These are phyloP conservation scores for Diutina neorugosa DNA, from an alignment of 1,139 yeast genomes.

Conservation along the genomic window DNA sequence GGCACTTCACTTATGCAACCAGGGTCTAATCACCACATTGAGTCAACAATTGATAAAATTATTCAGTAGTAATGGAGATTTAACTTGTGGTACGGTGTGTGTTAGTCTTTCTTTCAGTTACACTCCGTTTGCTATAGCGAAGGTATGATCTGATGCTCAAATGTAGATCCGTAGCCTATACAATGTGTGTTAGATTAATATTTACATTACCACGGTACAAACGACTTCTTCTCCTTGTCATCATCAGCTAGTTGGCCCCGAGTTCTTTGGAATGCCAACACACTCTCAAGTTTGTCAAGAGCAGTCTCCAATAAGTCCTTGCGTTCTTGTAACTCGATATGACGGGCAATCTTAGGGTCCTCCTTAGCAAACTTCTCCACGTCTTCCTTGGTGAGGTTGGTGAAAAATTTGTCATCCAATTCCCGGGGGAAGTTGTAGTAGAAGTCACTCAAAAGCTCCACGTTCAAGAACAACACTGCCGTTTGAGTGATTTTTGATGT, in stretches of 20 bases:
- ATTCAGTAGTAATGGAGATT: too few species aligned
- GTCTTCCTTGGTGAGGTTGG: slow-evolving; percentile 56
- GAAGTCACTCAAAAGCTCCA: slow-evolving; percentile 86
- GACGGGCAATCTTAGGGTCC: slow-evolving; percentile 82
- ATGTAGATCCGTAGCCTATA: background rate
- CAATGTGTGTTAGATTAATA: background rate
- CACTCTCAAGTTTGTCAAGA: slow-evolving; percentile 73
- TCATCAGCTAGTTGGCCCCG: slow-evolving; percentile 2
- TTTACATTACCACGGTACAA: background rate
- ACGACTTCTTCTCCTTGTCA: background rate
- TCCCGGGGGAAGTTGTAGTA: slow-evolving; percentile 94
- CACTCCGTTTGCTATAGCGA: too few species aligned
- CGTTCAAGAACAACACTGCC: slow-evolving; percentile 84
- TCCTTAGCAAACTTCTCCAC: slow-evolving; percentile 87
- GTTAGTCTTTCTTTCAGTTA: too few species aligned
- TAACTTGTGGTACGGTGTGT: too few species aligned
- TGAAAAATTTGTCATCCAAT: slow-evolving; percentile 63
- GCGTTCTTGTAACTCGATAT: slow-evolving; percentile 86
- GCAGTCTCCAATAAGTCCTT: slow-evolving; percentile 84
- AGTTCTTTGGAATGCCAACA: slow-evolving; percentile 16
- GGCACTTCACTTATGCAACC: too few species aligned
- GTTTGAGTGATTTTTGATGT: slow-evolving; percentile 87
- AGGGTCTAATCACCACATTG: too few species aligned
- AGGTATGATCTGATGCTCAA: too few species aligned
- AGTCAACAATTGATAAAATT: too few species aligned